A percentile compares a stretch with the other conserved stretches of the same genome.
Evolutionary conservation across 2,329 filamentous ascomycete species (phyloP).

Genomic region (Monilinia fructigena): DNA sequence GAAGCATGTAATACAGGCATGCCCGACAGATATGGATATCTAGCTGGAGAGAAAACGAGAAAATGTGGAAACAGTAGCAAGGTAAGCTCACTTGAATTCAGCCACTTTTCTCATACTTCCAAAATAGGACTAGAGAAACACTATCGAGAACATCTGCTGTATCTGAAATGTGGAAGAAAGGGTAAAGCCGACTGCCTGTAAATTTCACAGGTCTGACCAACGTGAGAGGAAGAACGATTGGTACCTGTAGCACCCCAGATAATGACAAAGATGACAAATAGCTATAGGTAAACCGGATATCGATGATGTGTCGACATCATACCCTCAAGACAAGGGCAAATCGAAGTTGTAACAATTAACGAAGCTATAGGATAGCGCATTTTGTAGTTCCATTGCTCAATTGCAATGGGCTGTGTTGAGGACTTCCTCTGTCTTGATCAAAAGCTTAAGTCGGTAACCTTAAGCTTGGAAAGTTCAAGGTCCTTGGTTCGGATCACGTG

Average conservation of each 20-base stretch:
- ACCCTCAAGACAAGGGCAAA: not conserved
- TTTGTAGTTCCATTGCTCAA: not conserved
- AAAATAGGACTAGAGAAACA: not conserved
- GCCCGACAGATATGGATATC: not conserved
- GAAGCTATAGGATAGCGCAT: no score
- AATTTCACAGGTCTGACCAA: not conserved
- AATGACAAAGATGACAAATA: not conserved
- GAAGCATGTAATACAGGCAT: not conserved
- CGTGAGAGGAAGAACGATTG: not conserved
- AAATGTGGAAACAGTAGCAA: not conserved
- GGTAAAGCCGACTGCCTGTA: not conserved
- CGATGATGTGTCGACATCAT: not conserved
- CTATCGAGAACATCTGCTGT: not conserved
- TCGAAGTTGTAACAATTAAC: not conserved
- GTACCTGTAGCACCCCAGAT: not conserved
- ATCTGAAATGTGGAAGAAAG: not conserved
- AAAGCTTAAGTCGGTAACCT: not conserved
- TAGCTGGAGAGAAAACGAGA: not conserved
- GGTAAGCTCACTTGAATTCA: not conserved
- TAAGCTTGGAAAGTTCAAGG: not conserved
- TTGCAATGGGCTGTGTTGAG: not conserved
- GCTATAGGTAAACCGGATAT: not conserved
- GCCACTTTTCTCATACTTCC: conserved; percentile 3
- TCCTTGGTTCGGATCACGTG: not conserved
- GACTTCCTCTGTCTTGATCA: not conserved